Conservation (phyloP, 2,329 filamentous ascomycete genomes). For the Knufia fluminis region DNA sequence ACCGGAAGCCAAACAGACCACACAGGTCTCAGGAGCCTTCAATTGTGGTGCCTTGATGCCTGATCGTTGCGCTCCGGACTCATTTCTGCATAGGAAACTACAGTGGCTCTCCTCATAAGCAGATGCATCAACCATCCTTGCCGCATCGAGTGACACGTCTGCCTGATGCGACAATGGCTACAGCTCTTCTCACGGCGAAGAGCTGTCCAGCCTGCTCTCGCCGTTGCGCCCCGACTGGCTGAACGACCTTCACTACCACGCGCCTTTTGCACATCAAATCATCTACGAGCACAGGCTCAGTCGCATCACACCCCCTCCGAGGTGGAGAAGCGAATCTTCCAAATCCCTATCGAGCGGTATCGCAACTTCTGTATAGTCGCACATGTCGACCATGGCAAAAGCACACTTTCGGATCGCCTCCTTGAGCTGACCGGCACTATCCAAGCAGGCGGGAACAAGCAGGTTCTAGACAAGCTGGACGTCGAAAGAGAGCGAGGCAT, state of each 20-base stretch:
- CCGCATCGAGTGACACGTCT: neutral
- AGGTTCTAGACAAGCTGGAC: conserved; percentile 93
- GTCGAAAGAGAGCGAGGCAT: conserved; percentile 94
- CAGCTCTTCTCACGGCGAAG: conserved; percentile 22
- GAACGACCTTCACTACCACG: neutral
- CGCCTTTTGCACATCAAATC: neutral
- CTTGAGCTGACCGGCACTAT: conserved; percentile 94
- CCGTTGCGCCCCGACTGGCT: conserved; percentile 11
- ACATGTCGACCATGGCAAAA: conserved; percentile 98
- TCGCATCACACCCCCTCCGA: conserved; percentile 31
- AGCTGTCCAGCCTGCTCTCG: conserved; percentile 18
- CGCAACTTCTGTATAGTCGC: conserved; percentile 98
- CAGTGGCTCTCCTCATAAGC: neutral
- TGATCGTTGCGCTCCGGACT: too few species aligned
- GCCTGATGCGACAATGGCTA: conserved; percentile 23
- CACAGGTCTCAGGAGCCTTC: too few species aligned
- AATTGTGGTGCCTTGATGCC: neutral
- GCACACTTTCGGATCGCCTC: conserved; percentile 83
- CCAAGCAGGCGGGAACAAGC: conserved; percentile 74
- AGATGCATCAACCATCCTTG: neutral
- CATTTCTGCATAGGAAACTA: neutral
- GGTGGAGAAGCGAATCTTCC: conserved; percentile 48
- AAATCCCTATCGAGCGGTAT: conserved; percentile 45
- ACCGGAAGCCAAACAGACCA: too few species aligned
- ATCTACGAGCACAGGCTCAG: conserved; percentile 14